phyloP scores from a whole-genome alignment of 2,329 filamentous ascomycete species.

The Cladosporium sp. region DNA sequence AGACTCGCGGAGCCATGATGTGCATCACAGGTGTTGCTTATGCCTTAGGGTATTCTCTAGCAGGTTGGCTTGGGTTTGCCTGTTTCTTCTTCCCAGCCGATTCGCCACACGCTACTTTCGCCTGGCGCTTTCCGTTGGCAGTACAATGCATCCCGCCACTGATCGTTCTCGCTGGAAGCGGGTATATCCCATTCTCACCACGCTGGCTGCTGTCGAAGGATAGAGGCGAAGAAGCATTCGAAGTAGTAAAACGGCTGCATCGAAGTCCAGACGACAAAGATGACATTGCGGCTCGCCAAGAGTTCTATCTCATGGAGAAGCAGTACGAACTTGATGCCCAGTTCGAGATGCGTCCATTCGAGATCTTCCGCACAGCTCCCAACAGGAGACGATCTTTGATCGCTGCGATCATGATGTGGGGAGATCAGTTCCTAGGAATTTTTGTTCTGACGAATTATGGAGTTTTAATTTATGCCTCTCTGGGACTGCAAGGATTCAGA shows the following conservation, averaged over 20 bases:
- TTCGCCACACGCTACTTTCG: slow-evolving; percentile 31
- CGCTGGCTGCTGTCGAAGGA: slow-evolving; percentile 44
- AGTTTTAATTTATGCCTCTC: slow-evolving; percentile 35
- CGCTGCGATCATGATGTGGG: slow-evolving; percentile 38
- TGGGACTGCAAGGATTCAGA: slow-evolving; percentile 36
- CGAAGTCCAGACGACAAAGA: slow-evolving; percentile 37
- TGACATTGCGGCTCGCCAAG: slow-evolving; percentile 34
- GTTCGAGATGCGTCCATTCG: slow-evolving; percentile 33
- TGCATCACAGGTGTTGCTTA: slow-evolving; percentile 40
- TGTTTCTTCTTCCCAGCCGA: slow-evolving; percentile 36
- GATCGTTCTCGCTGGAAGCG: slow-evolving; percentile 36
- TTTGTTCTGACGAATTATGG: slow-evolving; percentile 37
- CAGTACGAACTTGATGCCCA: slow-evolving; percentile 40
- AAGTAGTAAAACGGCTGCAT: slow-evolving; percentile 42
- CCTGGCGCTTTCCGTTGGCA: slow-evolving; percentile 46
- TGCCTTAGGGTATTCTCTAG: slow-evolving; percentile 38
- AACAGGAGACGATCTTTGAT: slow-evolving; percentile 40
- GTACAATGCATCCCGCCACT: slow-evolving; percentile 41
- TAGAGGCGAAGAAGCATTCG: slow-evolving; percentile 36
- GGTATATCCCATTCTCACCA: slow-evolving; percentile 40
- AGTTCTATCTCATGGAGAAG: slow-evolving; percentile 43
- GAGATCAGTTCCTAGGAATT: slow-evolving; percentile 22
- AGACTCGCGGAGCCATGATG: slow-evolving; percentile 39
- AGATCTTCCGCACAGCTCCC: slow-evolving; percentile 39
- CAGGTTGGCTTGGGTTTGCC: slow-evolving; percentile 40